These are phyloP conservation scores for Yamadazyma nakazawae DNA, from an alignment of 805 yeast species.

Conservation along the genomic window DNA sequence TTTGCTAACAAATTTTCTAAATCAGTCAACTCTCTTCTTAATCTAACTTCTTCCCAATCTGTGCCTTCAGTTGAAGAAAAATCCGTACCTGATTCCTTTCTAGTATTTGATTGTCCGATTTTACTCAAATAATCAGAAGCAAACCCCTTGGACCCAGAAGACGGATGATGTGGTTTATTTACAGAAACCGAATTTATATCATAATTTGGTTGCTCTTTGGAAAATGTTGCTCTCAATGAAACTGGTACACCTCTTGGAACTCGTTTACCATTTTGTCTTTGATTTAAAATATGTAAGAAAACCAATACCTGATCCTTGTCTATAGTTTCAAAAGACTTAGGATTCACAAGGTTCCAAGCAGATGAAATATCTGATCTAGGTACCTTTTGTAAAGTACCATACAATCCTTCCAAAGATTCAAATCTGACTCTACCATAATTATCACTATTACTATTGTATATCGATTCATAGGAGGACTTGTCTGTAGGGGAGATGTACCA, in stretches of 20 bases:
- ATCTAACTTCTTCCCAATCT: conserved; percentile 89
- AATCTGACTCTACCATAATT: conserved; percentile 76
- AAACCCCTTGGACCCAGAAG: conserved; percentile 34
- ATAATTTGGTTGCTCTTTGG: conserved; percentile 77
- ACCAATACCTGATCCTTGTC: conserved; percentile 92
- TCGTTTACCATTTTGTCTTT: conserved; percentile 77
- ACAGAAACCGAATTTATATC: conserved; percentile 42
- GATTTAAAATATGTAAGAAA: conserved; percentile 86
- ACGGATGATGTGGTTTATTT: conserved; percentile 22
- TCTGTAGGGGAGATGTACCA: conserved; percentile 97
- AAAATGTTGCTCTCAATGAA: conserved; percentile 84
- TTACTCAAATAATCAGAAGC: conserved; percentile 54
- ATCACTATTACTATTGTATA: conserved; percentile 74
- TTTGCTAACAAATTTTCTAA: conserved; percentile 62
- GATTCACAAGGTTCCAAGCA: conserved; percentile 95
- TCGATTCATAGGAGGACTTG: conserved; percentile 68
- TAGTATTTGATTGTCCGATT: conserved; percentile 48
- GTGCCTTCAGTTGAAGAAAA: conserved; percentile 70
- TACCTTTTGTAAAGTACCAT: conserved; percentile 62
- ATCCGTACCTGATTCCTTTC: conserved; percentile 55
- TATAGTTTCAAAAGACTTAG: conserved; percentile 79
- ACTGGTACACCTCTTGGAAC: conserved; percentile 96
- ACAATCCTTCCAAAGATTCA: conserved; percentile 65
- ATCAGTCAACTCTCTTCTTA: conserved; percentile 73
- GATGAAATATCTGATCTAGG: conserved; percentile 82